These are phyloP conservation scores for Xylaria polymorpha DNA, from an alignment of 2,329 filamentous ascomycete species.

Conservation along the genomic window DNA sequence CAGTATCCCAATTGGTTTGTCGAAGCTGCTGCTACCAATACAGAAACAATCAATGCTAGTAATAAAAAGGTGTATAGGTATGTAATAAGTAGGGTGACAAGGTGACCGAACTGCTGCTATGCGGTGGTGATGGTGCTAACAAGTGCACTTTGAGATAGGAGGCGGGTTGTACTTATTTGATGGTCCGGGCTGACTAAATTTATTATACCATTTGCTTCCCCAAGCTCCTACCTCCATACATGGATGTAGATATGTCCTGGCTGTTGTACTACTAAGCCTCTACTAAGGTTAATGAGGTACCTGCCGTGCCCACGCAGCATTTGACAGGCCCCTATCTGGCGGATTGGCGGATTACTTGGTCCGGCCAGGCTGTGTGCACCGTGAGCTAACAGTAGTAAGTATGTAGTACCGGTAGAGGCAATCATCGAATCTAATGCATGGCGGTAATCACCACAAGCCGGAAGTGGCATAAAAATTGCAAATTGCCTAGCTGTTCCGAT, in stretches of 20 bases:
- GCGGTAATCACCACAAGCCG: neutral
- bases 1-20: slow-evolving; percentile 21
- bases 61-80: neutral
- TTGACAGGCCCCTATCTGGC: slow-evolving; percentile 2
- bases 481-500: slow-evolving; percentile 9
- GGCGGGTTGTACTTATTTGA: slow-evolving; percentile 25
- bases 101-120: slow-evolving; percentile 6
- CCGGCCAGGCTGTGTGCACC: neutral
- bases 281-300: neutral
- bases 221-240: neutral
- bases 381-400: neutral
- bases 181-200: neutral
- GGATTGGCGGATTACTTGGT: slow-evolving; percentile 2
- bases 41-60: neutral
- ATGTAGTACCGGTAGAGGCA: neutral
- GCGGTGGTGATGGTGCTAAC: neutral
- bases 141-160: slow-evolving; percentile 9
- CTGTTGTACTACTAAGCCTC: slow-evolving; percentile 1
- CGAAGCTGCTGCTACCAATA: slow-evolving; percentile 2
- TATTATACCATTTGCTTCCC: slow-evolving; percentile 5
- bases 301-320: neutral
- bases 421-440: slow-evolving; percentile 1
- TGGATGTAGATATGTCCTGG: neutral
- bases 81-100: neutral
- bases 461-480: slow-evolving; percentile 12